phyloP scores from a whole-genome alignment of 2,329 filamentous ascomycete genomes.

The Fusarium hainanense region DNA sequence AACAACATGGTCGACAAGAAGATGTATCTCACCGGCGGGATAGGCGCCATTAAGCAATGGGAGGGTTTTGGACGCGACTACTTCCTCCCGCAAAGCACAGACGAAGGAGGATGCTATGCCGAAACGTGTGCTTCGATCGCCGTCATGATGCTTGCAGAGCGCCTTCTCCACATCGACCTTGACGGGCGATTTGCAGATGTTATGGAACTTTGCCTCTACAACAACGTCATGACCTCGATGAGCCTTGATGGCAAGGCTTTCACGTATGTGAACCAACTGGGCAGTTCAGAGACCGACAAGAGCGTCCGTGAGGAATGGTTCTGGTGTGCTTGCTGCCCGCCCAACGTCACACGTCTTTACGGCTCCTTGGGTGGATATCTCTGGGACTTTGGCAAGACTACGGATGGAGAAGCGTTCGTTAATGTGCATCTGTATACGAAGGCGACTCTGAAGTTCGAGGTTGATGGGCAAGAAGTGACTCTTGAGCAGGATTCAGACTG shows the following conservation, averaged over 20 bases:
- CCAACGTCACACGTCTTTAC: slow-evolving; percentile 66
- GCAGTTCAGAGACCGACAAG: slow-evolving; percentile 49
- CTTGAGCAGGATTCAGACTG: slow-evolving; percentile 60
- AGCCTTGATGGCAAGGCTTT: slow-evolving; percentile 66
- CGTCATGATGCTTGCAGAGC: slow-evolving; percentile 69
- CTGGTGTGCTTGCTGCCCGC: slow-evolving; percentile 68
- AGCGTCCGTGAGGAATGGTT: slow-evolving; percentile 48
- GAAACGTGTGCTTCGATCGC: slow-evolving; percentile 48
- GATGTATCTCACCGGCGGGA: slow-evolving; percentile 71
- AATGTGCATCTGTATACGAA: slow-evolving; percentile 68
- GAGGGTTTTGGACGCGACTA: slow-evolving; percentile 37
- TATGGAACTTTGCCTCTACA: slow-evolving; percentile 71
- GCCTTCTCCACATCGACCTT: slow-evolving; percentile 65
- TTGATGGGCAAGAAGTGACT: slow-evolving; percentile 49
- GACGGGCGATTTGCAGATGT: slow-evolving; percentile 66
- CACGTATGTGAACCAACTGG: slow-evolving; percentile 71
- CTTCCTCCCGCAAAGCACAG: slow-evolving; percentile 25
- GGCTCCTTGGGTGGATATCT: slow-evolving; percentile 68
- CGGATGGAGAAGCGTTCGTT: slow-evolving; percentile 50
- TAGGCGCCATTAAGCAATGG: slow-evolving; percentile 60
- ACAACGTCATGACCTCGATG: slow-evolving; percentile 68
- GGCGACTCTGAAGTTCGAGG: slow-evolving; percentile 56
- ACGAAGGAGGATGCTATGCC: slow-evolving; percentile 28
- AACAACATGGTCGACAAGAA: slow-evolving; percentile 69
- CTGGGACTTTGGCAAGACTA: slow-evolving; percentile 56